Base-by-base conservation (phyloP, 768 basidiomycete genomes). In the Leccinum incarnatum region DNA sequence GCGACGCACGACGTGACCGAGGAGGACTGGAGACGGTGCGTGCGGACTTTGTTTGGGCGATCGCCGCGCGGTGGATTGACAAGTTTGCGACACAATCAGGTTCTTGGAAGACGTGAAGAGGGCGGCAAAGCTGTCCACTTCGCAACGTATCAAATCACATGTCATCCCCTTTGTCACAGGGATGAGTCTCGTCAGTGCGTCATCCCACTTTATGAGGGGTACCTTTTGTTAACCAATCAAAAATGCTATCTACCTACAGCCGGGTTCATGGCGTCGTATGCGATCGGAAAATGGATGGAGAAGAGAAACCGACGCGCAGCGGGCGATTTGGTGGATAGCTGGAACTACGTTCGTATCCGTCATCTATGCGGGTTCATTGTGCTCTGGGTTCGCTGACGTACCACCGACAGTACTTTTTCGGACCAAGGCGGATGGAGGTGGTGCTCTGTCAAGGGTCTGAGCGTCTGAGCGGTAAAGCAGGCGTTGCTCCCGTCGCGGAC, bases 11-110 rank as follows among this genome's bases (percentile, higher is more conserved):
- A 85, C 62, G 68, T 85, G 9, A 63, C 55, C 0, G 77, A 83
- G 67, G 71, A 67, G 15, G 84, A 85, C 65, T 85, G 84, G 84
- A 64, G 69, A 42, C 71, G 74, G 77, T 80, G 15, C 27, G 65
- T 57, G 14, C n/a, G 2, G 9, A 11, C 12, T n/a, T n/a, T 8
- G 9, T 29, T 21, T 25, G 7, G 30, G 10, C 11, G 17, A 11
- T 25, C 17, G 30, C 10, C 30, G 30, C 9, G 30, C 30, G 11
- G 50, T 11, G 2, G 45, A 32, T 34, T 25, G 30, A 54, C 19
- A 8, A 19, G n/a, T 9, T 19, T 42, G 40, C 19, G 23, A 10
- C 8, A 4, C 12, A 12, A 6, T 19, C n/a, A 55, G 79, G 9
- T 82, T 82, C 55, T 57, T 82, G 60, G 58, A 56, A 2, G 76